Evolutionary conservation across 1,284 basidiomycete species (phyloP), one percentile per base, ranked within the genome.

Genomic region (Ceratobasidium theobromae): DNA sequence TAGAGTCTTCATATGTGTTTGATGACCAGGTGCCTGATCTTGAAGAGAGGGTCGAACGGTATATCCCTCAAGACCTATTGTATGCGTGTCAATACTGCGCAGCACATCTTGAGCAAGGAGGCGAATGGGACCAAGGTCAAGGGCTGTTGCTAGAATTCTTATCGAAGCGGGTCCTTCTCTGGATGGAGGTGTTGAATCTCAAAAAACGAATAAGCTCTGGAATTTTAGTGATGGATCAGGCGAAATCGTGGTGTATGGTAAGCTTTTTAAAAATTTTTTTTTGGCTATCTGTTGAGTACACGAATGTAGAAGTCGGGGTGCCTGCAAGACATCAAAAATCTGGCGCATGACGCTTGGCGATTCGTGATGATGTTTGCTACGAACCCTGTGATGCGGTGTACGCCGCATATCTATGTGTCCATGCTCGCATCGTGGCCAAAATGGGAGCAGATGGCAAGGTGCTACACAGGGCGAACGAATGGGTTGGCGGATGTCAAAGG

Each of bases 21-120:
- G 52, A 54, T 21, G 12, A 21, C 5, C 18, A 54, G 2, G 33
- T 54, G 35, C 33, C 52, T 38, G 21, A 40, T 33, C 21, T 54
- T 12, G 8, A 38, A 5, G 6, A 9, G n/a, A 38, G 35, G 33
- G 35, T 54, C 1, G 4, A 40, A 25, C 4, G 40, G 16, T 14
- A 16, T 1, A 40, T 54, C 3, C 23, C 52, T 3, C n/a, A 18
- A 1, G 33, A n/a, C 32, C 52, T 54, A 9, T 25, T 21, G 8
- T 54, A 54, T 40, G 33, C 52, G 14, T 54, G 52, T 21, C 33
- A 9, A 30, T 40, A 54, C 52, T 54, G 32, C n/a, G 33, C 32
- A 12, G 33, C 33, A 8, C 52, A 54, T 40, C 12, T 54, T 3
- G 23, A 23, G 33, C 12, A 14, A 8, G 52, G 18, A 8, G 21